Percentiles rank a stretch among this genome's conserved stretches.
phyloP scores from a whole-genome alignment of 495 filamentous ascomycete genomes.

The Neurospora sp. region DNA sequence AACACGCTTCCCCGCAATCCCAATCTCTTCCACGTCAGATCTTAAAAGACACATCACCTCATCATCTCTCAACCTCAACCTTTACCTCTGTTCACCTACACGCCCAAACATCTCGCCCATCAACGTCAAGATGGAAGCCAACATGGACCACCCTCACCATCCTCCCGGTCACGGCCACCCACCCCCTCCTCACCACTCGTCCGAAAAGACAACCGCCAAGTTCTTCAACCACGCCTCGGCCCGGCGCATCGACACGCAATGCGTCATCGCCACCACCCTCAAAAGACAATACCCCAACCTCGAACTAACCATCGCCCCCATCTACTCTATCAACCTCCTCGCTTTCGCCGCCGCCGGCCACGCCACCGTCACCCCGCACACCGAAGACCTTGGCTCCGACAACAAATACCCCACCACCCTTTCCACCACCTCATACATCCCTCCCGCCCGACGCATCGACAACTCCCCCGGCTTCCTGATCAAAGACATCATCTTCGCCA shows the following conservation, averaged over 20 bases:
- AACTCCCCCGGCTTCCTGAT: conserved; percentile 34
- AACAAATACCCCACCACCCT: conserved; percentile 22
- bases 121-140: background rate
- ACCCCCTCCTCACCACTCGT: background rate
- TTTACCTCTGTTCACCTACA: background rate
- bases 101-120: background rate
- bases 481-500: conserved; percentile 37
- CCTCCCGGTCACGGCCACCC: background rate
- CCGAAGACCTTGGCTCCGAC: conserved; percentile 16
- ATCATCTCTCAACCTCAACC: background rate
- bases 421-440: conserved; percentile 34
- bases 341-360: conserved; percentile 40
- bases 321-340: conserved; percentile 30
- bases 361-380: conserved; percentile 28
- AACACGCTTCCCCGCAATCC: conserved; percentile 3
- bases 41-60: background rate
- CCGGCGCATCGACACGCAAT: conserved; percentile 41
- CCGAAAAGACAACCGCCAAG: conserved; percentile 12
- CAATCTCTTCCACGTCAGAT: background rate
- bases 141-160: background rate
- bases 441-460: conserved; percentile 41
- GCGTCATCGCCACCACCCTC: conserved; percentile 38
- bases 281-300: conserved; percentile 40
- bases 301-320: conserved; percentile 34
- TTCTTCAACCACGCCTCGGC: conserved; percentile 39